Evolutionary conservation across 73 alveolate species (phyloP).

Genomic region (Paramecium biaurelia): DNA sequence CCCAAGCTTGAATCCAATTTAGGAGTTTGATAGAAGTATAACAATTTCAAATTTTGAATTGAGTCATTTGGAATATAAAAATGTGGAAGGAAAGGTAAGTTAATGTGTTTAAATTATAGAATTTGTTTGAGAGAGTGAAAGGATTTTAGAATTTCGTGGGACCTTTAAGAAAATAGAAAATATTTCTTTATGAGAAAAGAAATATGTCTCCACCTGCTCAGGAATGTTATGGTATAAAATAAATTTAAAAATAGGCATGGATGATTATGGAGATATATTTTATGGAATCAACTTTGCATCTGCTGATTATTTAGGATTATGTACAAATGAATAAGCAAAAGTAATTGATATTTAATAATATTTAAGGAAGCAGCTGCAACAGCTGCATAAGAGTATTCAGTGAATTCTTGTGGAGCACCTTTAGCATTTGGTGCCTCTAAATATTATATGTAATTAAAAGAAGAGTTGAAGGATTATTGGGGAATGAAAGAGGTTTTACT

Average conservation of each 20-base stretch:
- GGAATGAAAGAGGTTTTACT: constrained; percentile 52
- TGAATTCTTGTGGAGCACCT: constrained; percentile 66
- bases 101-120: background rate
- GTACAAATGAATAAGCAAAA: constrained; percentile 60
- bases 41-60: background rate
- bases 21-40: constrained; percentile 6
- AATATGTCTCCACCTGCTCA: constrained; percentile 58
- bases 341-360: background rate
- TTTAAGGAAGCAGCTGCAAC: constrained; percentile 51
- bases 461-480: constrained; percentile 64
- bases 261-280: constrained; percentile 62
- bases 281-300: constrained; percentile 62
- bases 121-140: constrained; percentile 41
- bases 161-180: constrained; percentile 42
- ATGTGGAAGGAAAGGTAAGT: constrained; percentile 40
- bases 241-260: constrained; percentile 32
- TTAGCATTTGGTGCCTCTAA: constrained; percentile 63
- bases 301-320: constrained; percentile 64
- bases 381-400: constrained; percentile 63
- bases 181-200: constrained; percentile 59
- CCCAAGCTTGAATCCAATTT: background rate
- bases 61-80: background rate
- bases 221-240: constrained; percentile 57
- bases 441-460: constrained; percentile 53
- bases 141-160: constrained; percentile 23